Conservation (phyloP, 306 rosid genomes). For the Fagus sylvatica region DNA sequence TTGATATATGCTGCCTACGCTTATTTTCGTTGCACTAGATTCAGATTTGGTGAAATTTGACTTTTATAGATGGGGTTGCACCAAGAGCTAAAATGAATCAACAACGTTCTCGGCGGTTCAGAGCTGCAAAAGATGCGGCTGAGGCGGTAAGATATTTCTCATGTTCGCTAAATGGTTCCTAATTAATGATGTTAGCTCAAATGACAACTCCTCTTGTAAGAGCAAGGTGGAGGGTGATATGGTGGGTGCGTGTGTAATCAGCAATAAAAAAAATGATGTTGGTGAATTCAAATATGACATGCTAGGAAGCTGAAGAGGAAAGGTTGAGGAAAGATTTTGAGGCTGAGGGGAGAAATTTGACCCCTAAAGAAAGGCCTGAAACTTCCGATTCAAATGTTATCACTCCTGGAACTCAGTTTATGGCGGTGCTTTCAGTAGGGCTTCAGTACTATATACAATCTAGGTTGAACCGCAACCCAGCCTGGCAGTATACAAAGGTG, state of each 20-base stretch:
- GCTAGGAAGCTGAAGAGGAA: slow-evolving; percentile 95
- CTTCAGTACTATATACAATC: slow-evolving; percentile 88
- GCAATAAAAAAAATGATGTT: too few relatives aligned
- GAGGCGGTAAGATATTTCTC: slow-evolving; percentile 66
- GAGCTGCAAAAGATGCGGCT: slow-evolving; percentile 97
- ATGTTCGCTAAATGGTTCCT: slow-evolving; percentile 20
- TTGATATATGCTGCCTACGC: slow-evolving; percentile 8
- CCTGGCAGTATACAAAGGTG: slow-evolving; percentile 86
- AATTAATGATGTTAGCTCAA: not conserved
- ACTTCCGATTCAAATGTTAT: slow-evolving; percentile 88
- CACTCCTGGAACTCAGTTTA: slow-evolving; percentile 95
- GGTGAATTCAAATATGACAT: slow-evolving; percentile 11
- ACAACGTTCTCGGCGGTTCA: slow-evolving; percentile 94
- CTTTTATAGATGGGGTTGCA: slow-evolving; percentile 83
- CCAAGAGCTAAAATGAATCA: slow-evolving; percentile 99
- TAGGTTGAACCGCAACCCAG: slow-evolving; percentile 76
- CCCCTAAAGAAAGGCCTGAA: slow-evolving; percentile 66
- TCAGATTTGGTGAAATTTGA: not conserved
- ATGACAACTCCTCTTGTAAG: too few relatives aligned
- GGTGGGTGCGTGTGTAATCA: too few relatives aligned
- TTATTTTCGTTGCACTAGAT: slow-evolving; percentile 1
- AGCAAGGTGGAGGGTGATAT: too few relatives aligned
- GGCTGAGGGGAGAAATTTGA: slow-evolving; percentile 51
- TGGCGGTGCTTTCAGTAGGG: slow-evolving; percentile 81
- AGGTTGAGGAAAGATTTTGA: slow-evolving; percentile 73